Evolutionary conservation across 192 early-diverging fungal genomes (phyloP).

Genomic region (Neocallimastix lanati): DNA sequence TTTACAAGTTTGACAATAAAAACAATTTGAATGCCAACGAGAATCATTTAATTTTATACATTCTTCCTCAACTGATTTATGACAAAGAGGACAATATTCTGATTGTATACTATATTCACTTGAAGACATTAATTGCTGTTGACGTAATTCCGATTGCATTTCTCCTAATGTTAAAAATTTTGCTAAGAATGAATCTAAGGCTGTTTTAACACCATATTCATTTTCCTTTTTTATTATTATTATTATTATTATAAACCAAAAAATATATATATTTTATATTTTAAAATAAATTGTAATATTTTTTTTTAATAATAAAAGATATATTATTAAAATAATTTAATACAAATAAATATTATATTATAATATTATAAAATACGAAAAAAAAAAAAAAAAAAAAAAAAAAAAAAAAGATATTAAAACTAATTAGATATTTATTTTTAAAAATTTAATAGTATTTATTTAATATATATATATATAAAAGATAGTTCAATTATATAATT

Average conservation of each 20-base stretch:
- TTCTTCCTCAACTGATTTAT: constrained; percentile 64
- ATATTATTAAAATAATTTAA: too few relatives aligned
- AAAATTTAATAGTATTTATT: too few relatives aligned
- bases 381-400: too few relatives aligned
- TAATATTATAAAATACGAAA: too few relatives aligned
- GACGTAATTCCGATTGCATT: background rate
- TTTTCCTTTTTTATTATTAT: constrained; percentile 42
- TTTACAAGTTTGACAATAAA: constrained; percentile 33
- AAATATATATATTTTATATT: too few relatives aligned
- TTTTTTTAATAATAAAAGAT: too few relatives aligned
- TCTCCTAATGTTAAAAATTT: background rate
- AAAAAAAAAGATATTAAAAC: too few relatives aligned
- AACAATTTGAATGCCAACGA: constrained; percentile 73
- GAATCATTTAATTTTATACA: constrained; percentile 46
- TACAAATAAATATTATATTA: too few relatives aligned
- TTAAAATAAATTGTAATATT: too few relatives aligned
- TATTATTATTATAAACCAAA: too few relatives aligned
- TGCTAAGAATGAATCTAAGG: constrained; percentile 47
- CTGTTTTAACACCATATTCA: constrained; percentile 21
- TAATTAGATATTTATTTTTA: too few relatives aligned
- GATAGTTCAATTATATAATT: too few relatives aligned
- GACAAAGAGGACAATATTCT: constrained; percentile 66
- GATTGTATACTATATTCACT: constrained; percentile 44
- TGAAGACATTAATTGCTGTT: constrained; percentile 27
- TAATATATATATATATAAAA: background rate